phyloP scores from a whole-genome alignment of 768 basidiomycete genomes.

The Coprinopsis marcescibilis region DNA sequence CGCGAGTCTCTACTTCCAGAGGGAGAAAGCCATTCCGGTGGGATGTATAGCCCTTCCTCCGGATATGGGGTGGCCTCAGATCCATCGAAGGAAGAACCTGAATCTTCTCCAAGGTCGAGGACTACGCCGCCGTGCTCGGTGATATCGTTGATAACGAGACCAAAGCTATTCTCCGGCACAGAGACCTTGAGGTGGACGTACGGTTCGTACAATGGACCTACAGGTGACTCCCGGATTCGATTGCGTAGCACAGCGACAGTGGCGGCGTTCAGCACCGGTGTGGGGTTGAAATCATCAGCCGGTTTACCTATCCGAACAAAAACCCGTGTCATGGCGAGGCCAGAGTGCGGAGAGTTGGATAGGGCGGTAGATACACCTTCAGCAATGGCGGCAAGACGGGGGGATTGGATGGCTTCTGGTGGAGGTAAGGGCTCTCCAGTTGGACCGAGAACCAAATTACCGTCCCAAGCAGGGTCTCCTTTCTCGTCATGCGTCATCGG shows the following conservation, averaged over 20 bases:
- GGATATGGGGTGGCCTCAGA: slow-evolving; percentile 42
- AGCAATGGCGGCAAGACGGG: slow-evolving; percentile 49
- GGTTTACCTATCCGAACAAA: slow-evolving; percentile 49
- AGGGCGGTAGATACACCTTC: slow-evolving; percentile 67
- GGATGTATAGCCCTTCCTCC: slow-evolving; percentile 67
- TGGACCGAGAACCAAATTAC: slow-evolving; percentile 62
- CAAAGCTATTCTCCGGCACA: slow-evolving; percentile 60
- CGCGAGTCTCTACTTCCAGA: slow-evolving; percentile 35
- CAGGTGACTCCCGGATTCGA: slow-evolving; percentile 53
- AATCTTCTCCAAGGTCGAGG: slow-evolving; percentile 54
- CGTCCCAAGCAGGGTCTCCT: slow-evolving; percentile 70
- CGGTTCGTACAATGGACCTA: slow-evolving; percentile 76
- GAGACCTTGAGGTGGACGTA: slow-evolving; percentile 65
- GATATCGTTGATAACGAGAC: slow-evolving; percentile 79
- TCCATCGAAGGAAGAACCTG: slow-evolving; percentile 24
- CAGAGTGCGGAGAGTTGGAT: slow-evolving; percentile 75
- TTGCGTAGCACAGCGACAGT: slow-evolving; percentile 59
- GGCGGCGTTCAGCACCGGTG: slow-evolving; percentile 61
- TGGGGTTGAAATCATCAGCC: slow-evolving; percentile 34
- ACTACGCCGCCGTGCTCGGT: slow-evolving; percentile 81
- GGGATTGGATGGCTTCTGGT: slow-evolving; percentile 43
- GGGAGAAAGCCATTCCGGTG: slow-evolving; percentile 72
- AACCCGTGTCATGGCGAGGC: slow-evolving; percentile 61
- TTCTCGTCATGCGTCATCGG: slow-evolving; percentile 48
- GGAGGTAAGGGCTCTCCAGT: slow-evolving; percentile 45